Evolutionary conservation across 2,329 filamentous ascomycete genomes (phyloP), one percentile per base, ranked within the genome.

Genomic region (Penicillium sp.): DNA sequence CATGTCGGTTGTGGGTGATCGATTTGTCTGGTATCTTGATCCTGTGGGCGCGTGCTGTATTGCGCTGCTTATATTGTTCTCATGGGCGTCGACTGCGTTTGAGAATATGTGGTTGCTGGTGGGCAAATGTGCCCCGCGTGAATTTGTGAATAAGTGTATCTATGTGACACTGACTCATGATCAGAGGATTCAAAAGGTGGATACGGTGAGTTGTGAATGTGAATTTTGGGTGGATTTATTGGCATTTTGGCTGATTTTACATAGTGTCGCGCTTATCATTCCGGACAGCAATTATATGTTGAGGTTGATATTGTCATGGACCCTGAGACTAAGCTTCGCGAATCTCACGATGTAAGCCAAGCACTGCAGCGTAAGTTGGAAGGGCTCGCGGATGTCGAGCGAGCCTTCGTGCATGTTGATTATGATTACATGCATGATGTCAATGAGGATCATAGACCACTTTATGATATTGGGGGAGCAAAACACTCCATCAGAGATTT

Each of bases 271-370:
- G 54, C 54, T 16, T 56, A 56, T 25, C 54, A 56, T 33, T 56
- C 54, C 7, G 49, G 54, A 5, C 54, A 56, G 16, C 54, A 56
- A 25, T 35, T 56, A 17, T 56, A 56, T 44, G 40, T 51, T 8
- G 49, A 59, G 47, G 54, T 59, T 28, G 57, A 59, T 22, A 53
- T 59, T 30, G 57, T 59, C 10, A 59, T 59, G 50, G 50, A 54
- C 6, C 54, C 54, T 4, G 54, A 57, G 30, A 47, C 47, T n/a
- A 59, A 48, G 33, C 40, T 59, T 25, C 54, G 55, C 16, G 50
- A 57, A 37, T 57, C 50, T 25, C 54, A 59, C 35, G 57, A 59
- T 47, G 54, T 59, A 38, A 51, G 53, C 14, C 50, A 59, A 44
- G 54, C 45, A 12, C 12, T 59, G 42, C 57, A 59, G 42, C 53